Percentiles rank a stretch among this genome's conserved stretches.
Evolutionary conservation across 495 filamentous ascomycete genomes (phyloP).

Genomic region (Penicillium taxi): DNA sequence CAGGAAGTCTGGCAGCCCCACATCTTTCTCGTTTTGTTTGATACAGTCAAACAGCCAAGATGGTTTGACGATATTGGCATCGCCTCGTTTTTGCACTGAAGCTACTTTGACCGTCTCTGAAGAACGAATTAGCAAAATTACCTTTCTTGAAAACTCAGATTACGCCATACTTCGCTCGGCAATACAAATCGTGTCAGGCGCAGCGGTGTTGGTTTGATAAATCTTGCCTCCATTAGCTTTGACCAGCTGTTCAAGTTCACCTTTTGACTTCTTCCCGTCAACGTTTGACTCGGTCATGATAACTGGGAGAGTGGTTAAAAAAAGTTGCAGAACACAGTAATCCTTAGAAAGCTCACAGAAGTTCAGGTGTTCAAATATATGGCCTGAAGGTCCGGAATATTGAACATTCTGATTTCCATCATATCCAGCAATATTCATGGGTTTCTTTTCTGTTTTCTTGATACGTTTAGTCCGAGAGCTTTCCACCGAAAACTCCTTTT

Average conservation of each 20-base stretch:
- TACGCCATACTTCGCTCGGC: constrained; percentile 65
- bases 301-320: constrained; percentile 22
- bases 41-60: constrained; percentile 83
- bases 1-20: constrained; percentile 45
- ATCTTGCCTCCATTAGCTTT: constrained; percentile 84
- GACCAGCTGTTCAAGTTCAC: constrained; percentile 74
- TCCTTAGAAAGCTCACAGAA: constrained; percentile 52
- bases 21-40: constrained; percentile 56
- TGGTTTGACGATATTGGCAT: constrained; percentile 64
- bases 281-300: constrained; percentile 53
- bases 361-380: constrained; percentile 64
- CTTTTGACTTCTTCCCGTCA: constrained; percentile 63
- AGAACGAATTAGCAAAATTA: constrained; percentile 7
- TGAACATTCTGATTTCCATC: constrained; percentile 40
- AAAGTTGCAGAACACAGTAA: neutral
- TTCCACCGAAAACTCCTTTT: constrained; percentile 79
- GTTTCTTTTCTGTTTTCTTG: constrained; percentile 58
- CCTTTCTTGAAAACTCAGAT: neutral
- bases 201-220: constrained; percentile 61
- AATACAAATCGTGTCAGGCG: constrained; percentile 56
- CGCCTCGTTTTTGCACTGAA: constrained; percentile 62
- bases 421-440: constrained; percentile 63
- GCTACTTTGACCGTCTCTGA: constrained; percentile 74
- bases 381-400: constrained; percentile 50
- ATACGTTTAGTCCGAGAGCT: constrained; percentile 53